Evolutionary conservation across 129 eudicot genomes (phyloP), one percentile per base, ranked within the genome.

Genomic region (Flaveria ramosissima): DNA sequence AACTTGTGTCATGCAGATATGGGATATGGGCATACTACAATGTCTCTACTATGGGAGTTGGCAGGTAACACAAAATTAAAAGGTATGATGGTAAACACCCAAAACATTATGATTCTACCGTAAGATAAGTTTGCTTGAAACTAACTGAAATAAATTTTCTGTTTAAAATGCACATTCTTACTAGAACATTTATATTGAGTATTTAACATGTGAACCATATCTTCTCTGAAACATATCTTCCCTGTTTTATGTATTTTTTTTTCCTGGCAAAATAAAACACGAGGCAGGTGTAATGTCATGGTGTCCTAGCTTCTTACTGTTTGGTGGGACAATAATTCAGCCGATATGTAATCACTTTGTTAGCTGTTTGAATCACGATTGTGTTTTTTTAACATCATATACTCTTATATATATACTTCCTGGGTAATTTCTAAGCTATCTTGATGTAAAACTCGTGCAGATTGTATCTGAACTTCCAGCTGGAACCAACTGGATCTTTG

Each of bases 211-310:
- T 26, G 27, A 26, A 26, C n/a, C n/a, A n/a, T n/a, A n/a, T n/a
- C n/a, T n/a, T n/a, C n/a, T 1, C 30, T 23, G 69, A 57, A 41
- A 7, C 53, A 16, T 74, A 21, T 59, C 32, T 26, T 61, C 8
- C n/a, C 17, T 63, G 19, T 75, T 62, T 63, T 63, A 63, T 7
- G 6, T 47, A 32, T n/a, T 50, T 57, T n/a, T n/a, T 17, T 30
- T 52, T 47, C 3, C 71, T 75, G 26, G 42, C 68, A 42, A n/a
- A n/a, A n/a, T n/a, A n/a, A n/a, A n/a, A n/a, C 60, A 43, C 57
- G 84, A 94, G 99, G 27, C 91, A 39, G 92, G 91, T 80, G 97
- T 97, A 13, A 91, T 94, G 98, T 88, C 98, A 56, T 94, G 98
- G 98, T 91, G 98, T 75, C 98, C 98, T 23, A 79, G 27, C 70